phyloP scores from a whole-genome alignment of 2,329 filamentous ascomycete genomes.

The Aureobasidium sp. region DNA sequence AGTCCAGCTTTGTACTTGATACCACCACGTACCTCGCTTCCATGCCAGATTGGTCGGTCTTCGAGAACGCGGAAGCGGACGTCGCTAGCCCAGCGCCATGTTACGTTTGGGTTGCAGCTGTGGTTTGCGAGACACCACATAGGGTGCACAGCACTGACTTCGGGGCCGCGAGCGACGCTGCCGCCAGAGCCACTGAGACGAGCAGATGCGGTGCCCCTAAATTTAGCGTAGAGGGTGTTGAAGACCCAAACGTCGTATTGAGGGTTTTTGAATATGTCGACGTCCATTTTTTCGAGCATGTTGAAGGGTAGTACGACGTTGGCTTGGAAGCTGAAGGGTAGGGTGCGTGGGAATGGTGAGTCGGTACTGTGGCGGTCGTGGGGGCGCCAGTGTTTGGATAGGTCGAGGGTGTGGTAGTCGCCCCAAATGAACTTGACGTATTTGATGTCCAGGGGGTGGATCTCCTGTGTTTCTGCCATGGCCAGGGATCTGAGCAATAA shows the following conservation, averaged over 20 bases:
- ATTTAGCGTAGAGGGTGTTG: slow-evolving; percentile 94
- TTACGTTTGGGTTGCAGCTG: slow-evolving; percentile 94
- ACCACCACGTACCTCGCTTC: slow-evolving; percentile 31
- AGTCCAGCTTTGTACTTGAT: slow-evolving; percentile 62
- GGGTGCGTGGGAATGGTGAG: slow-evolving; percentile 54
- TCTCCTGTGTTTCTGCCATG: slow-evolving; percentile 65
- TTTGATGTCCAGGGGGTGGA: slow-evolving; percentile 65
- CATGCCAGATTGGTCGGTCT: slow-evolving; percentile 59
- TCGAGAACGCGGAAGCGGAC: slow-evolving; percentile 76
- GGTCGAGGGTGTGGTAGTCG: slow-evolving; percentile 56
- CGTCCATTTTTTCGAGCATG: slow-evolving; percentile 85
- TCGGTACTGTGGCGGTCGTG: slow-evolving; percentile 14
- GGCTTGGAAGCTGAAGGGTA: slow-evolving; percentile 82
- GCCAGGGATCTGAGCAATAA: slow-evolving; percentile 65
- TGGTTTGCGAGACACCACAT: slow-evolving; percentile 98
- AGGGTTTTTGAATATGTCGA: slow-evolving; percentile 72
- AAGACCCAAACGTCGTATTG: slow-evolving; percentile 83
- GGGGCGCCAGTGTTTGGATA: slow-evolving; percentile 26
- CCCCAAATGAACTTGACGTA: slow-evolving; percentile 73
- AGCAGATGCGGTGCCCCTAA: slow-evolving; percentile 92
- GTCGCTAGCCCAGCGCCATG: slow-evolving; percentile 90
- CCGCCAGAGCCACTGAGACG: slow-evolving; percentile 65
- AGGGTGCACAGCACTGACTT: slow-evolving; percentile 93
- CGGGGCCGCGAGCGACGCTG: slow-evolving; percentile 78
- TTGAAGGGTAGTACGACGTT: slow-evolving; percentile 81